Evolutionary conservation across 2,329 filamentous ascomycete genomes (phyloP), one percentile per base, ranked within the genome.

Genomic region (Corynespora cassiicola): DNA sequence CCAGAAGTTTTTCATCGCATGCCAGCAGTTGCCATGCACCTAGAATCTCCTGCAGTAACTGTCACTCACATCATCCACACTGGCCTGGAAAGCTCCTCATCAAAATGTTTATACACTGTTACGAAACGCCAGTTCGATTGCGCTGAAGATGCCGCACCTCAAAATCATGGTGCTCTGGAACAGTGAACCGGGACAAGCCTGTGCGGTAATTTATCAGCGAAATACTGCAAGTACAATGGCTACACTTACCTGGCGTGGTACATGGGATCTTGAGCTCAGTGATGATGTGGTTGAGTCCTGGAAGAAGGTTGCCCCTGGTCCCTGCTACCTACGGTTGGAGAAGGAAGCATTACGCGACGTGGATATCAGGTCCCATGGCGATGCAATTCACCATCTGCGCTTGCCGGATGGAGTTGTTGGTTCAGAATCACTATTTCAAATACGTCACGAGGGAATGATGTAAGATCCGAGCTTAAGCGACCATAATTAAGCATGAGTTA

Each of bases 131-230:
- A 52, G 45, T 52, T 46, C 24, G 39, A 39, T 32, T 49, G 48
- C 48, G 36, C 39, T 49, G 45, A 46, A 42, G 38, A 52, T 52
- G 42, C 48, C 45, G 45, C 45, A 46, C 42, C 48, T 52, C 45
- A 42, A 47, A 40, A 49, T 36, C 36, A 49, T 52, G 48, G 48
- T 47, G 45, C 48, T 52, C 42, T 52, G 48, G 48, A 52, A 52
- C 45, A 49, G 45, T 44, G 48, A 44, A 42, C 42, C 38, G 36
- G 27, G 42, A 44, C 42, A 49, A 36, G 48, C 48, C 36, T 52
- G 48, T 39, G 48, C 42, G 39, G 42, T 52, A 32, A 49, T 52
- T 38, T 49, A 47, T 47, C 48, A 52, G 48, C 42, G 30, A 49
- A 39, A 42, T 42, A 47, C 22, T 49, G 36, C 36, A 39, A 49